A percentile compares a stretch with the other conserved stretches of the same genome.
These are phyloP conservation scores for Coniella lustricola DNA, from an alignment of 2,329 filamentous ascomycete genomes.

Conservation along the genomic window DNA sequence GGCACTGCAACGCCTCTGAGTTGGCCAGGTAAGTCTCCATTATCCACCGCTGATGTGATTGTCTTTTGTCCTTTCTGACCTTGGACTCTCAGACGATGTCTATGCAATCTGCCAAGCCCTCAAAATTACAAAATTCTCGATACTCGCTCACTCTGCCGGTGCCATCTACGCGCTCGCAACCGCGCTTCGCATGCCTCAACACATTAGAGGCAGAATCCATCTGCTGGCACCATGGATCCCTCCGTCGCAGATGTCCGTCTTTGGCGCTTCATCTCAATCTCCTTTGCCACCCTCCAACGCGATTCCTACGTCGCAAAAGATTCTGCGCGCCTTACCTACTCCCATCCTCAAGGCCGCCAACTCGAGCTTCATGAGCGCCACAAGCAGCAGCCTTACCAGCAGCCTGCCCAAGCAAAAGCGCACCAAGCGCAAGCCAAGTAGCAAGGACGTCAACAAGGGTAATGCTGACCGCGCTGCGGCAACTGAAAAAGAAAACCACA, in stretches of 20 bases:
- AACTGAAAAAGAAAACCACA: constrained; percentile 45
- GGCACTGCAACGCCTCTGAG: constrained; percentile 78
- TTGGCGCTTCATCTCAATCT: constrained; percentile 62
- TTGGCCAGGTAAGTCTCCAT: constrained; percentile 69
- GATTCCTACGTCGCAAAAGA: constrained; percentile 84
- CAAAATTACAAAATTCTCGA: constrained; percentile 91
- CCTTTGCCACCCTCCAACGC: constrained; percentile 69
- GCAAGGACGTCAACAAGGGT: constrained; percentile 30
- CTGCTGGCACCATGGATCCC: constrained; percentile 95
- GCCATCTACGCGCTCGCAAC: constrained; percentile 97
- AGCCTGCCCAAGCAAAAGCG: constrained; percentile 53
- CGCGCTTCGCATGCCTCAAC: constrained; percentile 88
- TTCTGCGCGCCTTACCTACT: constrained; percentile 82
- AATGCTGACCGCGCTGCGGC: constrained; percentile 23
- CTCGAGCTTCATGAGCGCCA: constrained; percentile 89
- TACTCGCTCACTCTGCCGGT: constrained; percentile 90
- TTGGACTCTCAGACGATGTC: constrained; percentile 59
- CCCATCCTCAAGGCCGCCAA: constrained; percentile 91
- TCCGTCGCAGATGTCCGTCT: constrained; percentile 81
- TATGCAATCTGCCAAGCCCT: constrained; percentile 87
- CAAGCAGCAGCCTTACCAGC: constrained; percentile 76
- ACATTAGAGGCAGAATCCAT: constrained; percentile 90
- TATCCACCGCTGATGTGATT: neutral
- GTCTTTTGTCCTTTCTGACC: constrained; percentile 22
- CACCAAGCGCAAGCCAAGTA: constrained; percentile 28